Evolutionary conservation across 1,284 basidiomycete genomes (phyloP).

Genomic region (Phellopilus nigrolimitatus): DNA sequence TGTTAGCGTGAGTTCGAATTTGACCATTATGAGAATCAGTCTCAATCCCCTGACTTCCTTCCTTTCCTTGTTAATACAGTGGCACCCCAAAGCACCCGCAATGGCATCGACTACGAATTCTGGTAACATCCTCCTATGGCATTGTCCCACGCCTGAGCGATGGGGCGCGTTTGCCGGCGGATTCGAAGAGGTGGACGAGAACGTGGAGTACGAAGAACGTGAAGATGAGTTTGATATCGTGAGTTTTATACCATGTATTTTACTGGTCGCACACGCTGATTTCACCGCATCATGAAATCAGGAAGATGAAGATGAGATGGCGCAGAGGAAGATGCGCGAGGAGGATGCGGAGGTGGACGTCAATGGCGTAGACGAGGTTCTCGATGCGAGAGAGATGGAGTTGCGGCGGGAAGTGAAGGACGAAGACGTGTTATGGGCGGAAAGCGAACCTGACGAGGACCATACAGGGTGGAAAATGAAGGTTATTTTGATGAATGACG

Average conservation of each 20-base stretch:
- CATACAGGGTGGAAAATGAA: constrained; percentile 57
- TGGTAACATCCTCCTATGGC: constrained; percentile 75
- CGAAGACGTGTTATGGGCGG: constrained; percentile 64
- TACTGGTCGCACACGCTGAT: background rate
- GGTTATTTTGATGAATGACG: constrained; percentile 57
- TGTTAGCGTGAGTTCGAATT: constrained; percentile 62
- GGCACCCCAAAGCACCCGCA: constrained; percentile 88
- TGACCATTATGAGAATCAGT: background rate
- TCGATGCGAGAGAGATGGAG: constrained; percentile 26
- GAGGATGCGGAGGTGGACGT: constrained; percentile 82
- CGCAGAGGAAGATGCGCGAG: constrained; percentile 69
- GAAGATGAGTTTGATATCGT: constrained; percentile 99
- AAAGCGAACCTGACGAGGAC: constrained; percentile 68
- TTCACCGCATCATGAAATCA: constrained; percentile 15
- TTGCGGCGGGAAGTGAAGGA: constrained; percentile 39
- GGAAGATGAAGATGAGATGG: constrained; percentile 78
- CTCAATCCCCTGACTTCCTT: background rate
- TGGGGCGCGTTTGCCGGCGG: constrained; percentile 99
- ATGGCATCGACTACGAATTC: constrained; percentile 78
- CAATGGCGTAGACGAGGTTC: constrained; percentile 32
- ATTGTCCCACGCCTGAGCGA: constrained; percentile 74
- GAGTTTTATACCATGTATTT: constrained; percentile 26
- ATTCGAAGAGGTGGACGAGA: constrained; percentile 98
- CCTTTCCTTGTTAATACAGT: constrained; percentile 46
- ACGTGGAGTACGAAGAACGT: constrained; percentile 91